Evolutionary conservation across 1,139 yeast genomes (phyloP).

Genomic region (Suhomyces ambrosiae): DNA sequence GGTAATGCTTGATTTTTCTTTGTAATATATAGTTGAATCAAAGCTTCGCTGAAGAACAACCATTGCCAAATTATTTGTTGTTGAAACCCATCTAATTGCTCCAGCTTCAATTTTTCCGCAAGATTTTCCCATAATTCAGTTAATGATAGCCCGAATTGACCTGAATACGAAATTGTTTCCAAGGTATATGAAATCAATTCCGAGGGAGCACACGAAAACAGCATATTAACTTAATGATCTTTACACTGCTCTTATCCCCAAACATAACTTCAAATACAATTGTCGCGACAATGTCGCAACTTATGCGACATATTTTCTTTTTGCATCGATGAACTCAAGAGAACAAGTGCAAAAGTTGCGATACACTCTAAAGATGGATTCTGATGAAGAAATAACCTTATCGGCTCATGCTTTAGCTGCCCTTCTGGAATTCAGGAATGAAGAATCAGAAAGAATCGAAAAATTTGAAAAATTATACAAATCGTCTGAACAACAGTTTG

Average conservation of each 20-base stretch:
- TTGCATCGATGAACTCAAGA: not conserved
- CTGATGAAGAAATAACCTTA: slow-evolving; percentile 49
- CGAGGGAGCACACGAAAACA: slow-evolving; percentile 24
- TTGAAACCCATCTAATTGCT: slow-evolving; percentile 34
- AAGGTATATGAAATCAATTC: slow-evolving; percentile 31
- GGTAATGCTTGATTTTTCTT: slow-evolving; percentile 19
- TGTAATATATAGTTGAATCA: slow-evolving; percentile 23
- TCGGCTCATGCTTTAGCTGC: slow-evolving; percentile 80
- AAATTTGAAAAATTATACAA: slow-evolving; percentile 59
- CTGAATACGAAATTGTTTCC: slow-evolving; percentile 40
- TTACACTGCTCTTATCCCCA: not conserved
- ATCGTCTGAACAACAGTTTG: slow-evolving; percentile 60
- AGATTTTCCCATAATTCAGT: slow-evolving; percentile 36
- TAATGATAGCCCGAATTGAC: slow-evolving; percentile 34
- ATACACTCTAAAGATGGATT: slow-evolving; percentile 26
- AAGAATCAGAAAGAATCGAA: slow-evolving; percentile 61
- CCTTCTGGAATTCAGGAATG: slow-evolving; percentile 66
- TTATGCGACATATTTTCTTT: slow-evolving; percentile 1
- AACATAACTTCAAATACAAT: not conserved
- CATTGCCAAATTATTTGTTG: slow-evolving; percentile 45
- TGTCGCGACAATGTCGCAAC: slow-evolving; percentile 14
- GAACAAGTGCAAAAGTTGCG: not conserved
- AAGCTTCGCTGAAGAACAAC: slow-evolving; percentile 30
- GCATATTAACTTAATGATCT: slow-evolving; percentile 14
- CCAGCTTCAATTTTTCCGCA: slow-evolving; percentile 21